phyloP scores from a whole-genome alignment of 805 yeast genomes.

The Zygoascus flipseniorum region DNA sequence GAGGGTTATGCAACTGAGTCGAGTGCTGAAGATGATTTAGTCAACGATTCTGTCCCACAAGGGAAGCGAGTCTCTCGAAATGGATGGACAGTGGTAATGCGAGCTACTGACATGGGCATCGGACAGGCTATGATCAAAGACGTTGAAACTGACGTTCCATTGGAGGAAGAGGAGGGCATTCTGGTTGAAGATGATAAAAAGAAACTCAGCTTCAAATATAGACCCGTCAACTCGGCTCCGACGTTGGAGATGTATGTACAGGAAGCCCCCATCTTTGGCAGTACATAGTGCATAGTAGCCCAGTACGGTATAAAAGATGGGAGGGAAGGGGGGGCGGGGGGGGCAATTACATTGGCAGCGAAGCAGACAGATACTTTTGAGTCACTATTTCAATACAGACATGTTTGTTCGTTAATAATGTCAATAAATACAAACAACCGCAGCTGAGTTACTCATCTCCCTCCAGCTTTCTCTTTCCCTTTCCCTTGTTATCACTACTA shows the following conservation, averaged over 20 bases:
- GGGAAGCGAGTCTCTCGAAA: neutral
- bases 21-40: neutral
- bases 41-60: conserved; percentile 2
- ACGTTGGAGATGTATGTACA: neutral
- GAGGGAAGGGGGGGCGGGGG: no score
- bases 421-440: neutral
- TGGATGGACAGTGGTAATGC: conserved; percentile 5
- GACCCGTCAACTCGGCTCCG: neutral
- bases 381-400: no score
- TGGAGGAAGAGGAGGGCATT: conserved; percentile 1
- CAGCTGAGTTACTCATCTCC: neutral
- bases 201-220: neutral
- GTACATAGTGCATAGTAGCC: neutral
- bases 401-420: neutral
- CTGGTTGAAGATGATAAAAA: conserved; percentile 5
- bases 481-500: conserved; percentile 8
- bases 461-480: conserved; percentile 1
- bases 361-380: no score
- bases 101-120: neutral
- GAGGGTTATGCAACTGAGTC: neutral
- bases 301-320: no score
- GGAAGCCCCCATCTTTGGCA: neutral
- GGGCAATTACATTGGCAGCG: no score
- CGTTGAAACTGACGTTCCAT: conserved; percentile 1
- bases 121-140: neutral